Evolutionary conservation across 306 rosid genomes (phyloP).

Genomic region (Glycyrrhiza uralensis): DNA sequence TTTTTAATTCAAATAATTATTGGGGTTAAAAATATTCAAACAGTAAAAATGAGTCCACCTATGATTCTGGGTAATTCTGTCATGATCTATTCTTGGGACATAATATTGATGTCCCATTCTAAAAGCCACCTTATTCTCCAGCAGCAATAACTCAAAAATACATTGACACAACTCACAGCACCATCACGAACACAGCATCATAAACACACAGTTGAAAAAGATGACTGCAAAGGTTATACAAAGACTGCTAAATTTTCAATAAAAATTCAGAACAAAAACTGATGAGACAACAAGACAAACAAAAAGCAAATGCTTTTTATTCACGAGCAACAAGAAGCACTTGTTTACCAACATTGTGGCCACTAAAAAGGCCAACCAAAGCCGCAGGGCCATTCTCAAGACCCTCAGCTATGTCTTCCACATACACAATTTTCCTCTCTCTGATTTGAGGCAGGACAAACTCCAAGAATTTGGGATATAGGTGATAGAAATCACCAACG

Average conservation of each 20-base stretch:
- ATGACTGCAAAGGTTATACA: background rate
- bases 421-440: conserved; percentile 34
- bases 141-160: background rate
- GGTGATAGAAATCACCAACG: background rate
- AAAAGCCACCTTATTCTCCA: no score
- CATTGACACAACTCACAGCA: background rate
- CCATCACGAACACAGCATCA: background rate
- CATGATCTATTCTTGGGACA: no score
- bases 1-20: no score
- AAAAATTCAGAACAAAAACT: background rate
- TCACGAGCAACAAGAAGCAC: conserved; percentile 35
- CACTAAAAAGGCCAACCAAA: conserved; percentile 34
- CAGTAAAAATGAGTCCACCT: no score
- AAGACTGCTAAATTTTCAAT: background rate
- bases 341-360: conserved; percentile 36
- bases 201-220: background rate
- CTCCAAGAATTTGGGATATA: conserved; percentile 39
- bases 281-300: background rate
- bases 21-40: no score
- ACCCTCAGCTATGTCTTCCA: conserved; percentile 34
- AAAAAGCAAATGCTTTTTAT: background rate
- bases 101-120: no score
- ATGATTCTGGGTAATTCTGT: no score
- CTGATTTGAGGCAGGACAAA: conserved; percentile 30
- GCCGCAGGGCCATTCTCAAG: conserved; percentile 39